Evolutionary conservation across 2,329 filamentous ascomycete species (phyloP).

Genomic region (Cytospora leucostoma): DNA sequence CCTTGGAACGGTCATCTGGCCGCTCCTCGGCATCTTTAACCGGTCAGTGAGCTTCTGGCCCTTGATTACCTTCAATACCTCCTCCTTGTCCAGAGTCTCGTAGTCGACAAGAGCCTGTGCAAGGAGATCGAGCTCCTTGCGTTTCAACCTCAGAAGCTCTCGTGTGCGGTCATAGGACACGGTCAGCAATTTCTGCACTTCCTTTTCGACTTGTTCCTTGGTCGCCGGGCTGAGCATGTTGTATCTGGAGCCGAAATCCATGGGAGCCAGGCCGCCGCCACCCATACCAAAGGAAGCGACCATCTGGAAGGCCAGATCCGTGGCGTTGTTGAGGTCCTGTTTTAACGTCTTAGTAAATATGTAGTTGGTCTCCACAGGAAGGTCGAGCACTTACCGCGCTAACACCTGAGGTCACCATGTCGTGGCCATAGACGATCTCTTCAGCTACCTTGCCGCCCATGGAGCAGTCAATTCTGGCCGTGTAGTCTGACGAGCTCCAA

Average conservation of each 20-base stretch:
- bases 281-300: conserved; percentile 92
- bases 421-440: conserved; percentile 87
- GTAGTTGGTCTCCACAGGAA: background rate
- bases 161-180: conserved; percentile 76
- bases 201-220: conserved; percentile 80
- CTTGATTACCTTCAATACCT: conserved; percentile 86
- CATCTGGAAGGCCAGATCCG: conserved; percentile 80
- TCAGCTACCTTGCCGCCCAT: conserved; percentile 77
- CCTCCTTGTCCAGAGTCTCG: conserved; percentile 84
- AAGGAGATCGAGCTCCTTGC: conserved; percentile 82
- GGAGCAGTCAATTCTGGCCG: conserved; percentile 69
- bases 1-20: conserved; percentile 68
- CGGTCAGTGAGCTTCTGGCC: conserved; percentile 80
- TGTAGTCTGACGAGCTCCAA: conserved; percentile 79
- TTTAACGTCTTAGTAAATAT: conserved; percentile 33
- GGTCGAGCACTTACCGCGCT: conserved; percentile 60
- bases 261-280: conserved; percentile 73
- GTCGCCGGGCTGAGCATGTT: conserved; percentile 81
- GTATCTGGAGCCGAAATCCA: conserved; percentile 83
- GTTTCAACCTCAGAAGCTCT: conserved; percentile 70
- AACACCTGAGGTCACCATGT: conserved; percentile 88
- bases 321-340: conserved; percentile 82
- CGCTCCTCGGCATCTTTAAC: conserved; percentile 54
- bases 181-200: conserved; percentile 82
- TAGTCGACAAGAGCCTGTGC: conserved; percentile 91